Percentiles rank a stretch among this genome's conserved stretches.
These are phyloP conservation scores for Didymella exigua DNA, from an alignment of 2,329 filamentous ascomycete species.

Conservation along the genomic window DNA sequence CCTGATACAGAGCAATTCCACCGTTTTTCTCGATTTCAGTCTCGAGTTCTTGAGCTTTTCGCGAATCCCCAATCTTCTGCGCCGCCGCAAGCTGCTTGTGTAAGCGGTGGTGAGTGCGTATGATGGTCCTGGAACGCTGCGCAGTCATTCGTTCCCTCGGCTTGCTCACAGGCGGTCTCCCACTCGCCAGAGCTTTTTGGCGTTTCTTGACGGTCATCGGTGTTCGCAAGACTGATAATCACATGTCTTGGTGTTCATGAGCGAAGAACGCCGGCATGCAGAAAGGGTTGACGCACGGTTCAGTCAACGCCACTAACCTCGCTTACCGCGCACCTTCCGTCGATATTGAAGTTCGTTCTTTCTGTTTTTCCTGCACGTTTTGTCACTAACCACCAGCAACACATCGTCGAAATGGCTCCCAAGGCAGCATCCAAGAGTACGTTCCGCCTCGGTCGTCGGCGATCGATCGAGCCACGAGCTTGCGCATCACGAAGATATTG, in stretches of 20 bases:
- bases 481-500: conserved; percentile 13
- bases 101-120: conserved; percentile 64
- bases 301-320: conserved; percentile 8
- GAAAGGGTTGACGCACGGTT: not conserved
- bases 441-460: conserved; percentile 21
- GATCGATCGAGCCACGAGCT: conserved; percentile 17
- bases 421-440: conserved; percentile 48
- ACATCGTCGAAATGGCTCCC: conserved; percentile 49
- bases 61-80: conserved; percentile 49
- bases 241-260: conserved; percentile 7
- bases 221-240: not conserved
- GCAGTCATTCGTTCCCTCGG: conserved; percentile 55
- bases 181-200: conserved; percentile 41
- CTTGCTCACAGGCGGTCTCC: conserved; percentile 39
- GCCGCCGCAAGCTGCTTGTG: conserved; percentile 63
- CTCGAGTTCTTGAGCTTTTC: conserved; percentile 52
- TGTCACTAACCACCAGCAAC: conserved; percentile 41
- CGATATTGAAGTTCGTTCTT: conserved; percentile 29
- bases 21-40: conserved; percentile 61
- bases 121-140: conserved; percentile 63
- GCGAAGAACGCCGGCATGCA: not conserved
- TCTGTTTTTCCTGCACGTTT: conserved; percentile 29
- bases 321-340: conserved; percentile 22
- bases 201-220: conserved; percentile 45
- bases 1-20: conserved; percentile 65